These are phyloP conservation scores for Rhizopogon sp. DNA, from an alignment of 768 basidiomycete genomes.

Conservation along the genomic window DNA sequence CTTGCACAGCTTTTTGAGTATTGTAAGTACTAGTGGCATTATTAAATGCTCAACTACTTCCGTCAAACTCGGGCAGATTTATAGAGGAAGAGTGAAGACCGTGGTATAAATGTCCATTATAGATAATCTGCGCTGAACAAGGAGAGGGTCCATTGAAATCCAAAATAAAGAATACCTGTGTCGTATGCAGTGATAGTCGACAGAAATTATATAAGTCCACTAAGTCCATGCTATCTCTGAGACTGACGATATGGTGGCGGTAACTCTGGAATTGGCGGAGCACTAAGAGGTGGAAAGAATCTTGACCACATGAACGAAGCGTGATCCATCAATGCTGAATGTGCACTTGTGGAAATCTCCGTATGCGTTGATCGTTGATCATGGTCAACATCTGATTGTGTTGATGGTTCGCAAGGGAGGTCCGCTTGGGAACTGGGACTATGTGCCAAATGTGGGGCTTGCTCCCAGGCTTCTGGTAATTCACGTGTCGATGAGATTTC, in stretches of 20 bases:
- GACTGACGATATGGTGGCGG: constrained; percentile 6
- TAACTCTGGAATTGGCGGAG: constrained; percentile 3
- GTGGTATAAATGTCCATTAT: not conserved
- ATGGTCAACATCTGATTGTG: constrained; percentile 11
- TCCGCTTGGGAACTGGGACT: constrained; percentile 2
- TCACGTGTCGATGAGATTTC: not conserved
- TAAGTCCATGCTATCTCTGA: constrained; percentile 7
- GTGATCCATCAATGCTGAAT: constrained; percentile 25
- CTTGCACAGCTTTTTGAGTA: not conserved
- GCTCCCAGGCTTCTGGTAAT: not conserved
- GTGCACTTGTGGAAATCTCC: constrained; percentile 23
- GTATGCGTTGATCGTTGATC: constrained; percentile 11
- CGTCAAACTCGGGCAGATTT: too few relatives aligned
- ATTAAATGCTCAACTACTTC: too few relatives aligned
- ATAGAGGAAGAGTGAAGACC: not conserved
- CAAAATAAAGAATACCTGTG: not conserved
- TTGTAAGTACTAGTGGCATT: too few relatives aligned
- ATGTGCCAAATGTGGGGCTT: not conserved
- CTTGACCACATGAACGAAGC: constrained; percentile 17
- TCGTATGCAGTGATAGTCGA: not conserved
- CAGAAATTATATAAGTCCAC: not conserved
- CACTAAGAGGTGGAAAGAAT: constrained; percentile 10
- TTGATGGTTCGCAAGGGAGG: not conserved
- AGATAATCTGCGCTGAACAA: not conserved
- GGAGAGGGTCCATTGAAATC: not conserved